Base-by-base conservation (phyloP, 768 basidiomycete genomes). In the Suillus subluteus region DNA sequence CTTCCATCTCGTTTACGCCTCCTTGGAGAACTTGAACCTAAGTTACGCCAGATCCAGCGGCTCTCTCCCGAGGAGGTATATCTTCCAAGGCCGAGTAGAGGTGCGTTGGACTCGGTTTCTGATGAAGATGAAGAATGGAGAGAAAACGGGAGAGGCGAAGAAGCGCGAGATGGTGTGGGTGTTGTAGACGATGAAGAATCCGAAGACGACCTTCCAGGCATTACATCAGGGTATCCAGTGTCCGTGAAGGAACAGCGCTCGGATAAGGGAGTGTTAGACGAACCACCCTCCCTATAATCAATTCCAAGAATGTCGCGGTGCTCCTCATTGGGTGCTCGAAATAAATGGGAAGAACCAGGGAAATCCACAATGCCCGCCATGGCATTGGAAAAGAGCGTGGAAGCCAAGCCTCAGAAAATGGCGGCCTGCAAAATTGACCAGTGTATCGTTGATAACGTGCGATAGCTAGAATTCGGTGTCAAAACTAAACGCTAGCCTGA, bases 121-220 rank as follows among this genome's bases (percentile, higher is more conserved):
- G 87, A 88, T 21, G 81, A 77, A 70, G 84, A 87, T 40, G 86
- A 84, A 7, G 86, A 86, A 43, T 86, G 79, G 26, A 79, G 79
- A 72, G 84, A 82, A 69, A 86, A 86, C 62, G 84, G 82, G 44
- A 87, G 85, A 8, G 90, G 91, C 0, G 91, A 91, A 16, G 82
- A 71, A 15, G 86, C 80, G 59, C 89, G 87, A 11, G 91, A 90
- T n/a, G 84, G 85, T 16, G 85, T 67, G n/a, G 90, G 87, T 1
- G 88, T 84, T 16, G 82, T 78, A 40, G 79, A 70, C 23, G 72
- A 58, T 37, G 71, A 61, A 65, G 76, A 72, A 48, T 73, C 73
- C 64, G 74, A 75, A 64, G 74, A 73, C 40, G 73, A 73, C 67
- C 70, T 68, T 38, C 43, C 50, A 18, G 61, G 62, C 61, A 72